phyloP scores from a whole-genome alignment of 441 rosid species.

The Lepidium campestre region DNA sequence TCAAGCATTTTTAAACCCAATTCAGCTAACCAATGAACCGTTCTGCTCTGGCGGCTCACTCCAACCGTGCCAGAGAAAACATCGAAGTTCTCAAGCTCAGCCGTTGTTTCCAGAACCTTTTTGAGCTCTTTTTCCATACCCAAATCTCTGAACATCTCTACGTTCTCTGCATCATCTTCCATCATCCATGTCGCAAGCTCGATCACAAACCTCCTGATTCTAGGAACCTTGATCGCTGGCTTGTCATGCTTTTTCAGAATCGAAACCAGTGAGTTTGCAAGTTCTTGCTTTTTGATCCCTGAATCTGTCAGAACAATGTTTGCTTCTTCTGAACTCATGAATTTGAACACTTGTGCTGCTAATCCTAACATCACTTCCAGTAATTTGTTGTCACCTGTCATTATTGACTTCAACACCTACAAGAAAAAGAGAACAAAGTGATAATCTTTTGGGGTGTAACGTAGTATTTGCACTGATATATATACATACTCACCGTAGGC shows the following conservation, averaged over 20 bases:
- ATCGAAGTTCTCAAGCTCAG: conserved; percentile 82
- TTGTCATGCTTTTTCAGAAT: conserved; percentile 51
- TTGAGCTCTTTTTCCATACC: conserved; percentile 65
- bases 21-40: conserved; percentile 69
- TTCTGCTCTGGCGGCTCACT: conserved; percentile 58
- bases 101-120: conserved; percentile 66
- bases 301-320: conserved; percentile 34
- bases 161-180: conserved; percentile 52
- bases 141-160: conserved; percentile 34
- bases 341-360: conserved; percentile 62
- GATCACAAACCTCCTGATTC: conserved; percentile 71
- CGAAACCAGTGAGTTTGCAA: conserved; percentile 40
- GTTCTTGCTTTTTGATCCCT: conserved; percentile 42
- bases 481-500: conserved; percentile 49
- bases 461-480: background rate
- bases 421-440: background rate
- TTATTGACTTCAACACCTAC: conserved; percentile 64
- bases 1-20: conserved; percentile 49
- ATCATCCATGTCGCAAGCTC: conserved; percentile 90
- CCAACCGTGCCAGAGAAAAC: conserved; percentile 87
- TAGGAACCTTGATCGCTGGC: conserved; percentile 67
- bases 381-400: conserved; percentile 50
- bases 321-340: conserved; percentile 51
- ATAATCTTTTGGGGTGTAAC: background rate
- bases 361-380: conserved; percentile 93